Base-by-base conservation (phyloP, 225 moss, liverwort and hornwort species). In the Bryum argenteum region DNA sequence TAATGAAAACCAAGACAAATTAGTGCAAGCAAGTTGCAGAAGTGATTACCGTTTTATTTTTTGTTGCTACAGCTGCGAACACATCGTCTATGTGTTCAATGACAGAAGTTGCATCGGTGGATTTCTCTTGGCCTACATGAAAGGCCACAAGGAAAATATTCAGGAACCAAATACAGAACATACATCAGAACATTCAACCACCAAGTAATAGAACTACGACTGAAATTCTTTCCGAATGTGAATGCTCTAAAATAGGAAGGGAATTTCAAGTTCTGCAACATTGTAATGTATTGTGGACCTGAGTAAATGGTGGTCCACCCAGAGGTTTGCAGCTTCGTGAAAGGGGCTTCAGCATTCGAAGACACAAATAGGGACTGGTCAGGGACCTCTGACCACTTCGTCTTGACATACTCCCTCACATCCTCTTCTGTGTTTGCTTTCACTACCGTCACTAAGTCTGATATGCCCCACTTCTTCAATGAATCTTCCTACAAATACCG, bases 61-160 rank as follows among this genome's bases (percentile, higher is more conserved):
- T 61, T 47, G 57, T 24, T 61, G 89, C 92, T 65, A 92, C 72
- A 65, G 74, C 79, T 28, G 83, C 89, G 79, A 78, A 84, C 58
- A 95, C 75, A 50, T 95, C 92, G 64, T 90, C 78, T 18, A 92
- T 67, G 47, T 89, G 80, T 14, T 85, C 80, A 43, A 88, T 78
- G 65, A 71, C 71, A 20, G 78, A 62, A 44, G 41, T 42, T 43
- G 71, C 70, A 59, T 79, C 63, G 18, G 17, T 53, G 3, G 77
- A 42, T 52, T 54, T 54, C 23, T 54, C 70, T 79, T 74, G 75
- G 63, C 71, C 84, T 79, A 66, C 81, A 77, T 10, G 71, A 63
- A n/a, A 73, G 54, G 62, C 44, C 19, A 38, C 12, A 8, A 0
- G 58, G 6, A 18, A 71, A 15, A 19, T 22, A 15, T 61, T 45